Evolutionary conservation across 2,329 filamentous ascomycete genomes (phyloP), one percentile per base, ranked within the genome.

Genomic region (Chlorencoelia australis): DNA sequence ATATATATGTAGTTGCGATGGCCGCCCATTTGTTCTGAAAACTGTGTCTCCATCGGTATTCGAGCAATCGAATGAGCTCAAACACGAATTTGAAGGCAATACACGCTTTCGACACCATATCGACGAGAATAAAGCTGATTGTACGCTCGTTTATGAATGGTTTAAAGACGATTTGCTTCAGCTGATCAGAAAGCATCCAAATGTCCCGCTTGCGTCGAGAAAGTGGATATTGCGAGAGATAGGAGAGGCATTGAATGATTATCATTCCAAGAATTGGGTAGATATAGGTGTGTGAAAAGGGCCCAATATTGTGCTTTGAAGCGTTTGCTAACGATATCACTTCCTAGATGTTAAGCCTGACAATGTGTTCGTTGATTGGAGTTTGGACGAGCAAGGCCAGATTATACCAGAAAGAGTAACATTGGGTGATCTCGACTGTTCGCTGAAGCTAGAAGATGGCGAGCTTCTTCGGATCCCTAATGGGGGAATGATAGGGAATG

Each of bases 201-300:
- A n/a, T 27, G 15, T 38, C 28, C 30, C 30, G 33, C 13, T 38
- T 15, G 30, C 18, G 18, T 16, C 36, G 15, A 38, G 30, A 34
- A 34, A 29, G 18, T 16, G 6, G 14, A 34, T 38, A 11, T 30
- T 34, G n/a, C 19, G 28, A 27, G 30, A 38, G 24, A 11, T 29
- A 15, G 15, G 38, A 6, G 21, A 32, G 8, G 35, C 22, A 44
- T 24, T 44, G 39, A 37, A 30, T 13, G 38, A 39, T 30, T 32
- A 35, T 35, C 38, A 46, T 28, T n/a, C 21, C 5, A 44, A 41
- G 31, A 7, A 44, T 37, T 44, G 41, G 41, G 40, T 40, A 29
- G 30, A 44, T 28, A 22, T 44, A 41, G 43, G 33, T 44, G 36
- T 26, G 14, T 9, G 32, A 42, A 21, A 11, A 13, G 34, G 15